These are phyloP conservation scores for Nitzschia sp. DNA, from an alignment of 108 stramenopile species.

Conservation along the genomic window DNA sequence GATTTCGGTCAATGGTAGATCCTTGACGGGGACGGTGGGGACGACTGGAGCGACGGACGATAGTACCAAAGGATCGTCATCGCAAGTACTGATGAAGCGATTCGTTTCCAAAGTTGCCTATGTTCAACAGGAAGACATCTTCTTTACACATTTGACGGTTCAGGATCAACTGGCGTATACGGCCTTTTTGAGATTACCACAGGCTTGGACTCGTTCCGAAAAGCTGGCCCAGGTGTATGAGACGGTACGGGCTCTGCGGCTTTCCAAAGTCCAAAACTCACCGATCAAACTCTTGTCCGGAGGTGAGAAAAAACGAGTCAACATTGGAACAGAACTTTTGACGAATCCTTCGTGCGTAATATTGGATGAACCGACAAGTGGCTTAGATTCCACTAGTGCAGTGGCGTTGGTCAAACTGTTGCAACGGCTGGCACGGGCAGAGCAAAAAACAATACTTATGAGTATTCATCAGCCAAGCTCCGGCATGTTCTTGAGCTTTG, in stretches of 20 bases:
- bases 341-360: slow-evolving; percentile 68
- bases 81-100: too few relatives aligned
- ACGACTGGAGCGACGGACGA: slow-evolving; percentile 4
- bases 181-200: slow-evolving; percentile 65
- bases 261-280: slow-evolving; percentile 60
- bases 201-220: slow-evolving; percentile 9
- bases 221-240: slow-evolving; percentile 57
- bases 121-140: slow-evolving; percentile 74
- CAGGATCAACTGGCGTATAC: slow-evolving; percentile 74
- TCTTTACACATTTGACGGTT: slow-evolving; percentile 75
- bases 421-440: slow-evolving; percentile 37
- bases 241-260: slow-evolving; percentile 48
- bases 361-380: slow-evolving; percentile 85
- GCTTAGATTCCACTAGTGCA: slow-evolving; percentile 70
- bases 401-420: slow-evolving; percentile 60
- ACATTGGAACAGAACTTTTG: slow-evolving; percentile 73
- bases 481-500: slow-evolving; percentile 68
- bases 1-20: slow-evolving; percentile 51
- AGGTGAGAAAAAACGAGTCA: slow-evolving; percentile 82
- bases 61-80: background rate
- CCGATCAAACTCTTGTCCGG: slow-evolving; percentile 61
- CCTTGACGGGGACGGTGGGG: too few relatives aligned
- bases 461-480: slow-evolving; percentile 78
- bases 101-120: slow-evolving; percentile 67
- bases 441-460: slow-evolving; percentile 65